Evolutionary conservation across 768 basidiomycete species (phyloP), one percentile per base, ranked within the genome.

Genomic region (Calocera viscosa): DNA sequence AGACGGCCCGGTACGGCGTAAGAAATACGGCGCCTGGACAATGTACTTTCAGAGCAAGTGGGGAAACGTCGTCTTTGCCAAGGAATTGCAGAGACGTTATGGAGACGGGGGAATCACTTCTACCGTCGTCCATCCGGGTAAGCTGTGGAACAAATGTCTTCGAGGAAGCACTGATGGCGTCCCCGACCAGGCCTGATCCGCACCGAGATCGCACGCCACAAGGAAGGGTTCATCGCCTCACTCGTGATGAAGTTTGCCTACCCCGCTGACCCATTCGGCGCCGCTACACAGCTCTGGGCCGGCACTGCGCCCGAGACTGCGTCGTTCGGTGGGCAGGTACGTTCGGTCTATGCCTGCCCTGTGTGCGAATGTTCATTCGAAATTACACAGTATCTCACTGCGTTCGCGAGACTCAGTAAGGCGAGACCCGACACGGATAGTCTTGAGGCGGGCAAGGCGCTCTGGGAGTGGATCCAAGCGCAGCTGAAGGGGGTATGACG

Each of bases 281-380:
- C 73, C 1, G 66, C 74, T 35, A 74, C 73, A 14, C 72, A 71
- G 40, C 71, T 75, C 0, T 75, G 70, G 53, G 74, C 70, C 8
- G 74, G 72, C 32, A 75, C 74, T 2, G 34, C 72, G 14, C 69
- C 68, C 1, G 71, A 74, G 39, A 72, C 64, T 17, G 70, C 69
- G 7, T 32, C 72, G 16, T 34, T 73, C 22, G 73, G 71, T 65
- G 74, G 74, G 19, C 71, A 74, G 67, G 73, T 72, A 49, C 7
- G 26, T 39, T 47, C 34, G 16, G 26, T 22, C 53, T 60, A 28
- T 60, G 14, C 16, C 5, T 30, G 26, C 10, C 14, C 30, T 26
- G n/a, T n/a, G n/a, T n/a, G n/a, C n/a, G n/a, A n/a, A n/a, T n/a
- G n/a, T n/a, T n/a, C n/a, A n/a, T n/a, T n/a, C n/a, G n/a, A 32